These are phyloP conservation scores for Talaromyces sp. DNA, from an alignment of 2,329 filamentous ascomycete genomes.

Conservation along the genomic window DNA sequence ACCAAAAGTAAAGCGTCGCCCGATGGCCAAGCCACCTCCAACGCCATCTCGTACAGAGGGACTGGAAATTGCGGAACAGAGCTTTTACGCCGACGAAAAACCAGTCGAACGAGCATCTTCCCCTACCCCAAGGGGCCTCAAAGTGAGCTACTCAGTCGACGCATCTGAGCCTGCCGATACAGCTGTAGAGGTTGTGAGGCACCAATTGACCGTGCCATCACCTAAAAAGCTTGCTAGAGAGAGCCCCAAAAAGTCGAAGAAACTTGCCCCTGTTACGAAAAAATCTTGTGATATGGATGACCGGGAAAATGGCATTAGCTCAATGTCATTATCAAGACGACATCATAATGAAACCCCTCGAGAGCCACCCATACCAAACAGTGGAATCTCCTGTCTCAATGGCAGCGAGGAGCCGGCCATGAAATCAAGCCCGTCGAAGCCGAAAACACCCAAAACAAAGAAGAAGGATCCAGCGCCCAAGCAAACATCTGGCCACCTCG, in stretches of 20 bases:
- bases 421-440: background rate
- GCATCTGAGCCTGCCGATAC: background rate
- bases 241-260: background rate
- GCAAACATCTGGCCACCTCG: constrained; percentile 15
- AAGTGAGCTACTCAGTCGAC: background rate
- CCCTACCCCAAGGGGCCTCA: background rate
- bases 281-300: constrained; percentile 9
- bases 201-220: background rate
- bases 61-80: constrained; percentile 13
- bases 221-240: background rate
- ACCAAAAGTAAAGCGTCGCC: constrained; percentile 25
- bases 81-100: background rate
- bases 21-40: constrained; percentile 14
- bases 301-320: constrained; percentile 24
- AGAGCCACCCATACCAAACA: background rate
- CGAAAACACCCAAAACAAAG: background rate
- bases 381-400: background rate
- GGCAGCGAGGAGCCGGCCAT: background rate
- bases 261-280: background rate
- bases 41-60: constrained; percentile 11
- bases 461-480: background rate
- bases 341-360: background rate
- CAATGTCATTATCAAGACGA: constrained; percentile 18
- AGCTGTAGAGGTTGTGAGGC: background rate
- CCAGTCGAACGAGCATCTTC: background rate